Evolutionary conservation across 2,329 filamentous ascomycete species (phyloP).

Genomic region (Phyllosticta paracitricarpa): DNA sequence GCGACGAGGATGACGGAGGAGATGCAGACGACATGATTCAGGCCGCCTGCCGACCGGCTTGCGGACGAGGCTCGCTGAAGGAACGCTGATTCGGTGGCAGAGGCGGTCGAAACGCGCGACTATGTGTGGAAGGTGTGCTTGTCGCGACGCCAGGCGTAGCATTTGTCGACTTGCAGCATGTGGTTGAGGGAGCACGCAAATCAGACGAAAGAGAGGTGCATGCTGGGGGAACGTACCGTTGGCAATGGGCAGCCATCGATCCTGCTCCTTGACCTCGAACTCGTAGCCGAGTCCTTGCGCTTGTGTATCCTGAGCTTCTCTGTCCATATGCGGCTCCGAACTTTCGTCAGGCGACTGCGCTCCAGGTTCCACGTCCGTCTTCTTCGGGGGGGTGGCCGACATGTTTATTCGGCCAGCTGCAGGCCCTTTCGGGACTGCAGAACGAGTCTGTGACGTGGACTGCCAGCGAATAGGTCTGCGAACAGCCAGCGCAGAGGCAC

Average conservation of each 20-base stretch:
- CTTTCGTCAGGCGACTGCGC: constrained; percentile 81
- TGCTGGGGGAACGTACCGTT: constrained; percentile 72
- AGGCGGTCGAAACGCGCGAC: constrained; percentile 36
- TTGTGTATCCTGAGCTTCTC: constrained; percentile 69
- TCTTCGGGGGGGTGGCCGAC: constrained; percentile 89
- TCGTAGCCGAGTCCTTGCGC: constrained; percentile 69
- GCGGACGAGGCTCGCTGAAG: constrained; percentile 11
- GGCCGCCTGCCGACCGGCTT: constrained; percentile 30
- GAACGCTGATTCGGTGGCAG: constrained; percentile 35
- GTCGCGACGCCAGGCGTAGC: constrained; percentile 40
- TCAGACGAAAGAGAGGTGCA: constrained; percentile 23
- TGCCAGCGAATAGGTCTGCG: constrained; percentile 12
- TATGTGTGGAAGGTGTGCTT: constrained; percentile 31
- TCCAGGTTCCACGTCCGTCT: constrained; percentile 77
- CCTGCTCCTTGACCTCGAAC: constrained; percentile 99
- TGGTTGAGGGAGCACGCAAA: constrained; percentile 24
- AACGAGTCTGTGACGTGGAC: constrained; percentile 21
- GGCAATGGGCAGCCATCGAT: constrained; percentile 98
- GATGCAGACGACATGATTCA: constrained; percentile 36
- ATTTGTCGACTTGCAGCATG: constrained; percentile 29
- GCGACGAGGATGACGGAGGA: constrained; percentile 27
- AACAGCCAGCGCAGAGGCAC: constrained; percentile 10
- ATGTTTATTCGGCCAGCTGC: constrained; percentile 67
- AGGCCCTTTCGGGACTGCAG: constrained; percentile 31
- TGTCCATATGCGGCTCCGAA: constrained; percentile 80